Evolutionary conservation across 331 rosid species (phyloP).

Genomic region (Cydonia oblonga): DNA sequence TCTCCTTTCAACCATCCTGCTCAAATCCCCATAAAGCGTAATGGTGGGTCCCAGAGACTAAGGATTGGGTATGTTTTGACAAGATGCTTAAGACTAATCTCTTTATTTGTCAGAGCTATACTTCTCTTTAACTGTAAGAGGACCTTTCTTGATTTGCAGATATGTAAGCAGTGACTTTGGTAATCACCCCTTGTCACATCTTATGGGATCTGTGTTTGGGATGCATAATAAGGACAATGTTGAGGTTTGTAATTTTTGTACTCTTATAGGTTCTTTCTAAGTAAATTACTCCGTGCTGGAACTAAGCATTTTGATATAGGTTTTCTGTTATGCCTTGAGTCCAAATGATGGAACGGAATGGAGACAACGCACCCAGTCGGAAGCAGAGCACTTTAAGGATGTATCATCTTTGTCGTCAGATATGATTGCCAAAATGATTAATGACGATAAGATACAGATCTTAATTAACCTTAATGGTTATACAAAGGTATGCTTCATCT

Average conservation of each 20-base stretch:
- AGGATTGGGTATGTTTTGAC: constrained; percentile 67
- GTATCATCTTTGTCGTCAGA: constrained; percentile 89
- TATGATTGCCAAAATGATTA: constrained; percentile 78
- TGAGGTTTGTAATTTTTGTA: constrained; percentile 44
- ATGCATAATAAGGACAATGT: constrained; percentile 84
- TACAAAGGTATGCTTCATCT: constrained; percentile 54
- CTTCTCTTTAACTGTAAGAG: background rate
- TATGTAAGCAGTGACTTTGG: constrained; percentile 98
- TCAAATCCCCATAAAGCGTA: constrained; percentile 48
- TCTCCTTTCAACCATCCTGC: constrained; percentile 72
- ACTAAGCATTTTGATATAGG: constrained; percentile 35
- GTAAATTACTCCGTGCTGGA: background rate
- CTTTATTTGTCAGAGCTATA: background rate
- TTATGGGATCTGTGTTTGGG: constrained; percentile 98
- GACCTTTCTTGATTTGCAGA: constrained; percentile 37
- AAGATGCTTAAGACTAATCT: background rate
- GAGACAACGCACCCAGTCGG: constrained; percentile 87
- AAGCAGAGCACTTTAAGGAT: constrained; percentile 86
- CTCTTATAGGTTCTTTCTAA: background rate
- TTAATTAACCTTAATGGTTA: constrained; percentile 93
- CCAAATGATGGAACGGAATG: constrained; percentile 88
- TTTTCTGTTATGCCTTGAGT: constrained; percentile 94
- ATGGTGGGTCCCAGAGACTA: constrained; percentile 62
- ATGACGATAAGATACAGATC: constrained; percentile 71
- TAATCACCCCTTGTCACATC: constrained; percentile 93